Evolutionary conservation across 129 eudicot genomes (phyloP), one percentile per base, ranked within the genome.

Genomic region (Mikania micrantha): DNA sequence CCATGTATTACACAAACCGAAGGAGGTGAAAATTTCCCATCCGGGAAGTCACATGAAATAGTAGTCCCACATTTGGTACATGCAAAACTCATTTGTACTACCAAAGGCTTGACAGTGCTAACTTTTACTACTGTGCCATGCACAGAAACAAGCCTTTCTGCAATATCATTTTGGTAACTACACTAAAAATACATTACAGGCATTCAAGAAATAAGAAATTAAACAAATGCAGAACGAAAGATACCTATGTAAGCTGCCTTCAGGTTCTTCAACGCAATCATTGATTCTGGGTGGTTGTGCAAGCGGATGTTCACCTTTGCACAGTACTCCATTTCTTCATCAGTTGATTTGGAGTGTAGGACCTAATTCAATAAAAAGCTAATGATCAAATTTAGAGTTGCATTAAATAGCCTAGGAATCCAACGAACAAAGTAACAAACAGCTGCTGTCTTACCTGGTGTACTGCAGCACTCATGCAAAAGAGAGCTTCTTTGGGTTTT

Each of bases 241-340:
- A 42, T 85, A 88, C 97, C 97, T 69, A 92, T 92, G 76, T 86
- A 92, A 73, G 98, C 95, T 62, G 98, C 96, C 82, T 92, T 92
- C 9, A 92, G 84, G 74, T 92, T 86, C 92, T 82, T 92, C 80
- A 92, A 80, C 60, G 98, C 87, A 68, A 88, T 84, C 89, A 86
- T 78, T 17, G 95, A 88, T 76, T 92, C 88, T 21, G 88, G 89
- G 71, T 84, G 64, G 74, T 88, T 92, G 81, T 84, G 87, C 74
- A 92, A 79, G 69, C 98, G 96, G 71, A 92, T 80, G 72, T 86
- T 92, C 56, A 92, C 83, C 78, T 79, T 92, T 28, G 62, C 78
- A 73, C 64, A 9, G 11, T 78, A 85, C 5, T 79, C 87, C 54
- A 71, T 47, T 68, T 7, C 52, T 60, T 73, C 74, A 29, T 63